Conservation (phyloP, 2,329 filamentous ascomycete species). For the Coleophoma crateriformis region DNA sequence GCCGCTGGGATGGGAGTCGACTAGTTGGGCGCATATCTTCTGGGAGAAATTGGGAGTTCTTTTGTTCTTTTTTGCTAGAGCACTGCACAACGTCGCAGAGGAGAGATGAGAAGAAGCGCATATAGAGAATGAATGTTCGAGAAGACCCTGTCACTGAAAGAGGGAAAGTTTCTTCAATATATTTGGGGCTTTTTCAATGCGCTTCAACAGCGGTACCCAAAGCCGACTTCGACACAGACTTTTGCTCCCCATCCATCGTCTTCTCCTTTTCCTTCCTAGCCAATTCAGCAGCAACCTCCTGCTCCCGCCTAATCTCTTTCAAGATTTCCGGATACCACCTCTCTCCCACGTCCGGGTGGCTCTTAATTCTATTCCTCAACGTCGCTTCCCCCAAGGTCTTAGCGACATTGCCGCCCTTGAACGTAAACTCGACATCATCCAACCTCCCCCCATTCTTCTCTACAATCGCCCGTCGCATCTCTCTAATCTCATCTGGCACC, state of each 20-base stretch:
- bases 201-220: slow-evolving; percentile 25
- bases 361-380: slow-evolving; percentile 78
- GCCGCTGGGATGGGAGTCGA: slow-evolving; percentile 1
- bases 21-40: slow-evolving; percentile 7
- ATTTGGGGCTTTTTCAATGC: too few species aligned
- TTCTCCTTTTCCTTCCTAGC: slow-evolving; percentile 6
- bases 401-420: slow-evolving; percentile 56
- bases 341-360: slow-evolving; percentile 81
- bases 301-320: slow-evolving; percentile 51
- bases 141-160: too few species aligned
- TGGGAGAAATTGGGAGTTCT: slow-evolving; percentile 24
- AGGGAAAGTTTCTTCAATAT: too few species aligned
- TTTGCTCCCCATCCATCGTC: slow-evolving; percentile 1
- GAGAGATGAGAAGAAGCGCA: too few species aligned
- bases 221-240: slow-evolving; percentile 2
- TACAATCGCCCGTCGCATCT: slow-evolving; percentile 54
- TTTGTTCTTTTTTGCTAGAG: too few species aligned
- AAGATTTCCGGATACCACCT: slow-evolving; percentile 64
- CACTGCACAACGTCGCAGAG: too few species aligned
- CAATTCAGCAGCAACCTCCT: slow-evolving; percentile 29
- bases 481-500: slow-evolving; percentile 57
- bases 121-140: too few species aligned
- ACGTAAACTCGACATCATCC: slow-evolving; percentile 84
- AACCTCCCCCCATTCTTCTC: slow-evolving; percentile 47
- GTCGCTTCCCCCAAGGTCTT: slow-evolving; percentile 77